These are phyloP conservation scores for Epichloe gansuensis DNA, from an alignment of 2,329 filamentous ascomycete species.

Conservation along the genomic window DNA sequence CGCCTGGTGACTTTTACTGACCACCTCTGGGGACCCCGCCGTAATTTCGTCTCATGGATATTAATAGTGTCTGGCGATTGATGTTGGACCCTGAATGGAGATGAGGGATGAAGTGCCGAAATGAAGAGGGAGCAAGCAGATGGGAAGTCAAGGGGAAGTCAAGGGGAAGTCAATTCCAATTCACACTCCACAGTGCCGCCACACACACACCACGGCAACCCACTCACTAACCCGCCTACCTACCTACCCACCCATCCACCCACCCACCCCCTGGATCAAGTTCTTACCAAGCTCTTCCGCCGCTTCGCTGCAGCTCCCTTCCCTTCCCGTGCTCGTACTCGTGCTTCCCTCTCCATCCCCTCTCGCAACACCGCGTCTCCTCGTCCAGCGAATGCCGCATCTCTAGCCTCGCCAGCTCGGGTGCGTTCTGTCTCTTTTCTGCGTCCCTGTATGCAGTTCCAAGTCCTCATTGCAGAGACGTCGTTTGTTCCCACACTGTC, in stretches of 20 bases:
- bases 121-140: neutral
- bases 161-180: too few species aligned
- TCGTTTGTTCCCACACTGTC: neutral
- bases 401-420: constrained; percentile 2
- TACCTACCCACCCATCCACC: too few species aligned
- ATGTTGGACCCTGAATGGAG: neutral
- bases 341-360: neutral
- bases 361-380: constrained; percentile 1
- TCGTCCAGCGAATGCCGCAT: neutral
- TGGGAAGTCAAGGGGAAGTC: too few species aligned
- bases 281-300: neutral
- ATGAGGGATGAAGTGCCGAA: neutral
- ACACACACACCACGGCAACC: too few species aligned
- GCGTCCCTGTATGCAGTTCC: neutral
- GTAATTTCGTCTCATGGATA: neutral
- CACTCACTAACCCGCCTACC: too few species aligned
- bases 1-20: neutral
- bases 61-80: neutral
- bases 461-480: neutral
- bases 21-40: neutral
- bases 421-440: neutral
- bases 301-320: neutral
- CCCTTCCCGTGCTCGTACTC: neutral
- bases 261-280: too few species aligned
- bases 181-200: too few species aligned